phyloP scores from a whole-genome alignment of 2,329 filamentous ascomycete genomes.

The Ascochyta viciae-villosae region DNA sequence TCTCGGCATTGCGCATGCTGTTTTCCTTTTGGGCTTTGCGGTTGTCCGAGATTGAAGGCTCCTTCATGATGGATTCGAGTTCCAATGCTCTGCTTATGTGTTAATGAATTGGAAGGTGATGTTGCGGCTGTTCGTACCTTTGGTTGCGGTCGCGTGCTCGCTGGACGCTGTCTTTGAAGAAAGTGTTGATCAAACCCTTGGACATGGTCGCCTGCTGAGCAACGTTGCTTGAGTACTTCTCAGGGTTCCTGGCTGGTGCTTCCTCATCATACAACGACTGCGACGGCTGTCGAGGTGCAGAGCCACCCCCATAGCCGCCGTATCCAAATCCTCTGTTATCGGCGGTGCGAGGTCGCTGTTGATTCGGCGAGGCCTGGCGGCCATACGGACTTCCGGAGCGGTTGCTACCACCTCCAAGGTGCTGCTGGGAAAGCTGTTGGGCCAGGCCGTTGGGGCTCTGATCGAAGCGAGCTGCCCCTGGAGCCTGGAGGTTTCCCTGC shows the following conservation, averaged over 20 bases:
- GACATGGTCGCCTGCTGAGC: slow-evolving; percentile 74
- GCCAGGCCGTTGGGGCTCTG: slow-evolving; percentile 90
- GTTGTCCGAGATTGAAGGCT: slow-evolving; percentile 74
- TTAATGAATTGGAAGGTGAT: slow-evolving; percentile 19
- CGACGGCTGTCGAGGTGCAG: slow-evolving; percentile 66
- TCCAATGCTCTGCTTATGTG: slow-evolving; percentile 76
- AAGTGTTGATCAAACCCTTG: slow-evolving; percentile 72
- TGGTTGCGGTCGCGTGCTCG: slow-evolving; percentile 93
- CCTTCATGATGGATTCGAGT: slow-evolving; percentile 83
- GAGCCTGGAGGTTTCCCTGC: slow-evolving; percentile 55
- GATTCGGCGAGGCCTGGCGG: slow-evolving; percentile 70
- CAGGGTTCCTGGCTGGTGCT: slow-evolving; percentile 79
- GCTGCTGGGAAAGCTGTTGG: slow-evolving; percentile 97
- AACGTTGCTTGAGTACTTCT: slow-evolving; percentile 87
- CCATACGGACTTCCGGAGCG: slow-evolving; percentile 72
- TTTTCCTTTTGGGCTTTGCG: slow-evolving; percentile 86
- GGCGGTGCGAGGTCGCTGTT: slow-evolving; percentile 84
- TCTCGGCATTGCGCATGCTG: slow-evolving; percentile 85
- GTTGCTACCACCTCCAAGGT: slow-evolving; percentile 72
- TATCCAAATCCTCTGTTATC: slow-evolving; percentile 69
- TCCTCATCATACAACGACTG: slow-evolving; percentile 65
- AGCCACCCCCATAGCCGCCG: slow-evolving; percentile 71
- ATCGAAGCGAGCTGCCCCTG: slow-evolving; percentile 65
- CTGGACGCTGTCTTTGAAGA: slow-evolving; percentile 99
- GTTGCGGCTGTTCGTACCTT: slow-evolving; percentile 65